These are phyloP conservation scores for Aspergillus quadrilineatus DNA, from an alignment of 2,329 filamentous ascomycete species.

Conservation along the genomic window DNA sequence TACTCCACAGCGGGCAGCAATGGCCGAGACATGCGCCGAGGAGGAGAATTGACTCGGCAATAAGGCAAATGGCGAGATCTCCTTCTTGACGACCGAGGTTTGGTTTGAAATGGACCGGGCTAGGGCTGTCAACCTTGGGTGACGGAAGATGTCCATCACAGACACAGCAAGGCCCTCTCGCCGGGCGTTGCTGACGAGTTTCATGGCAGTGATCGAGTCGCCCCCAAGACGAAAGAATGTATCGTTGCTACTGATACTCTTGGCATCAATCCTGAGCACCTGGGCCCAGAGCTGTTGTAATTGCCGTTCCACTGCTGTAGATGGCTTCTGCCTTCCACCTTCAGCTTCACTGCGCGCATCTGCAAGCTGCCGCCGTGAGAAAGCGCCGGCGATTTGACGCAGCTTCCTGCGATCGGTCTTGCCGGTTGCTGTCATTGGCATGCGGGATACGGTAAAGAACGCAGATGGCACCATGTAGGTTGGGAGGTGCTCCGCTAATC, in stretches of 20 bases:
- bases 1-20: not conserved
- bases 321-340: no score
- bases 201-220: constrained; percentile 51
- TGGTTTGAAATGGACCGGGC: not conserved
- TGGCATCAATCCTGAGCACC: constrained; percentile 42
- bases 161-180: constrained; percentile 34
- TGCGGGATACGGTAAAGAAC: no score
- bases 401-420: no score
- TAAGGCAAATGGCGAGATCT: not conserved
- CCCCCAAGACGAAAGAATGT: constrained; percentile 50
- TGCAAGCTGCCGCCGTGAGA: no score
- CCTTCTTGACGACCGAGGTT: not conserved
- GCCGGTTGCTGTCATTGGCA: no score
- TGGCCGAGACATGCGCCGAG: not conserved
- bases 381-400: no score
- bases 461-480: no score
- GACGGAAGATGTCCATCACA: constrained; percentile 46
- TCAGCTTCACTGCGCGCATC: no score
- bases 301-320: constrained; percentile 19
- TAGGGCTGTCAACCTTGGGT: constrained; percentile 35
- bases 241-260: no score
- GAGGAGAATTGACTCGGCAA: not conserved
- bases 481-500: no score
- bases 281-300: constrained; percentile 40
- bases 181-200: constrained; percentile 43